Base-by-base conservation (phyloP, 2,329 filamentous ascomycete species). In the Epicoccum sorghinum region DNA sequence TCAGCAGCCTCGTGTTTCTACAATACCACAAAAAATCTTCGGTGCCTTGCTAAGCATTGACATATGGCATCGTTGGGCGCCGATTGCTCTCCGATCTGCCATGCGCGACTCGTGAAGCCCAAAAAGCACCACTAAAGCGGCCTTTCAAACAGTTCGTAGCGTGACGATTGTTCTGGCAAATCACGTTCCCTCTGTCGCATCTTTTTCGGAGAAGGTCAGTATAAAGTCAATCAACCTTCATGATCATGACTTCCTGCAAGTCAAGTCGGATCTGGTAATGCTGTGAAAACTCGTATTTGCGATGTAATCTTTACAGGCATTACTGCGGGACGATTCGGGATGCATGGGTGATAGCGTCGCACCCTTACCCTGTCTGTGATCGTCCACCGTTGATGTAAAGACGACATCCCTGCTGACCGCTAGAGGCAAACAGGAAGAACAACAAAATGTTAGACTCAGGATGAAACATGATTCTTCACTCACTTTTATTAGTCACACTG, bases 321-420 rank as follows among this genome's bases (percentile, higher is more conserved):
- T 47, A 47, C 58, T 59, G 59, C 67, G 65, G 66, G 62, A 70
- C 68, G 67, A 70, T 61, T 69, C 64, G 67, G 60, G 65, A 67
- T 65, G 62, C 65, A 61, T 63, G 62, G 62, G 47, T 61, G 57
- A 58, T 60, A 68, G 68, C 61, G 64, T 64, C 55, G 55, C 61
- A 65, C 65, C 62, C 61, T 61, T 60, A 47, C 58, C 59, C 66
- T 64, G 52, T 55, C 60, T 68, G 65, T 64, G 67, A 73, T 71
- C 64, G 65, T 58, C 68, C 47, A 48, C 68, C 61, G 67, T 66
- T 68, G 59, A 55, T 60, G 59, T 56, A 62, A 61, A 61, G 55
- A 50, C 46, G 47, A 23, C 27, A 73, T 65, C 69, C 70, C 66
- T 71, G 70, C 65, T 65, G 61, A 59, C 65, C 65, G 66, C 61